Conservation (phyloP, 306 rosid genomes). For the Gastrolobium bilobum region DNA sequence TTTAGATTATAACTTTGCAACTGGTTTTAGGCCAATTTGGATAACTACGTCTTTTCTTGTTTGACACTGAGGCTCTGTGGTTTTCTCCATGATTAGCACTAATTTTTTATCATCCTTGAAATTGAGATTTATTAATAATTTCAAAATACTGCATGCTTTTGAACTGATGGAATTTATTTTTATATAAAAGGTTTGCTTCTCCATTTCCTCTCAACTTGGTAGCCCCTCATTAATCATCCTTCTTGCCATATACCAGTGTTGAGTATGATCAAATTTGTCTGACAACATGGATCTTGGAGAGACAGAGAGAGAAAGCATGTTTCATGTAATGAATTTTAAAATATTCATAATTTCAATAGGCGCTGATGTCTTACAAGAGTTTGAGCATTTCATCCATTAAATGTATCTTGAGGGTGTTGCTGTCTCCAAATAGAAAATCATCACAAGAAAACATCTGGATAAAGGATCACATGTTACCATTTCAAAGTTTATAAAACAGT, state of each 20-base stretch:
- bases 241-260: background rate
- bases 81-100: background rate
- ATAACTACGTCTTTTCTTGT: background rate
- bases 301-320: background rate
- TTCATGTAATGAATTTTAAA: background rate
- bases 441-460: slow-evolving; percentile 10
- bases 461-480: slow-evolving; percentile 10
- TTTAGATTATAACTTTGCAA: slow-evolving; percentile 11
- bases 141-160: background rate
- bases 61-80: slow-evolving; percentile 2
- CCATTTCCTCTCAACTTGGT: slow-evolving; percentile 34
- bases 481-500: slow-evolving; percentile 9
- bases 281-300: background rate
- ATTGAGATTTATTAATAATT: background rate
- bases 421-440: background rate
- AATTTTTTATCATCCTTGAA: background rate
- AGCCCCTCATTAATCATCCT: background rate
- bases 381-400: background rate
- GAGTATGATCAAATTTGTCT: background rate
- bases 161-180: slow-evolving; percentile 14
- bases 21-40: slow-evolving; percentile 4
- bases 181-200: background rate
- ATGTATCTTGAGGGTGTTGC: slow-evolving; percentile 13
- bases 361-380: background rate
- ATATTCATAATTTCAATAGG: background rate